Percentiles rank a stretch among this genome's conserved stretches.
phyloP scores from a whole-genome alignment of 2,329 filamentous ascomycete genomes.

The Arthrobotrys iridis region DNA sequence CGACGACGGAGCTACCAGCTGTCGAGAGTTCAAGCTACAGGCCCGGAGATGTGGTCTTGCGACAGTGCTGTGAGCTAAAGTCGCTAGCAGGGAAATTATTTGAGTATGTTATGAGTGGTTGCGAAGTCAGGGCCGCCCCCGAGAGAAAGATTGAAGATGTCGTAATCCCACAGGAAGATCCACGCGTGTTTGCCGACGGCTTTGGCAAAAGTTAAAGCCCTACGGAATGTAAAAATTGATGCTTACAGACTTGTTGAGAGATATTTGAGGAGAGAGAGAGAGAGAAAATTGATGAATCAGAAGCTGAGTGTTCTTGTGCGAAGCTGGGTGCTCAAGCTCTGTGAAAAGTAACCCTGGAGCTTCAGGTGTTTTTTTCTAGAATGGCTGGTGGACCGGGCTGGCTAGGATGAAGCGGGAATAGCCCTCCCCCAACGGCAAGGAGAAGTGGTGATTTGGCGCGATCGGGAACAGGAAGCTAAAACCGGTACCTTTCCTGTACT shows the following conservation, averaged over 20 bases:
- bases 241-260: neutral
- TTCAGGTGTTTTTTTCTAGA: constrained; percentile 18
- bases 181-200: constrained; percentile 26
- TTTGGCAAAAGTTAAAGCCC: neutral
- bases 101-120: neutral
- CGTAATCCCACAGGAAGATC: constrained; percentile 36
- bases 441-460: constrained; percentile 31
- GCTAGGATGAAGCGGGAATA: constrained; percentile 49
- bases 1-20: constrained; percentile 33
- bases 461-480: constrained; percentile 28
- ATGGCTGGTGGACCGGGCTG: neutral
- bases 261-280: neutral
- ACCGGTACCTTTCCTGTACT: neutral
- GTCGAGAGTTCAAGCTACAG: constrained; percentile 1
- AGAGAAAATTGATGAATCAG: neutral
- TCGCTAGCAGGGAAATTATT: too few species aligned
- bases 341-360: constrained; percentile 5
- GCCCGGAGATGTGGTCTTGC: constrained; percentile 2
- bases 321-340: constrained; percentile 26
- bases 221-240: neutral
- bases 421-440: constrained; percentile 15
- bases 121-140: neutral
- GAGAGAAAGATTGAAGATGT: constrained; percentile 16
- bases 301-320: neutral
- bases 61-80: neutral